phyloP scores from a whole-genome alignment of 2,329 filamentous ascomycete genomes.

The Sporothrix schenckii region DNA sequence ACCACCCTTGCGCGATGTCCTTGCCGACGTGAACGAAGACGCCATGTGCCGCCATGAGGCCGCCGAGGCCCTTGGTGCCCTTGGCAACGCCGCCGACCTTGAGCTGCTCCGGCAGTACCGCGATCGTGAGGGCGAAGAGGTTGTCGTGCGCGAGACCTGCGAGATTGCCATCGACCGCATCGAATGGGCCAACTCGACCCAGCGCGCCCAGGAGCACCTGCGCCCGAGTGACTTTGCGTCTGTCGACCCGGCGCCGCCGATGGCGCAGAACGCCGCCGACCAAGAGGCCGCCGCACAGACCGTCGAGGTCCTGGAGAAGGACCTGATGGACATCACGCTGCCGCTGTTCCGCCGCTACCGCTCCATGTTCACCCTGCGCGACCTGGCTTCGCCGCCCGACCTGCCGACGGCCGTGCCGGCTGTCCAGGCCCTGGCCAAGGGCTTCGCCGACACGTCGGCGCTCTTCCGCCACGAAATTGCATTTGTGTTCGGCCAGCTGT shows the following conservation, averaged over 20 bases:
- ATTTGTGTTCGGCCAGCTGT: conserved; percentile 96
- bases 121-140: conserved; percentile 73
- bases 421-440: conserved; percentile 80
- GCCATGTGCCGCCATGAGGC: conserved; percentile 96
- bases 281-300: conserved; percentile 44
- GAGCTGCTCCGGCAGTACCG: conserved; percentile 72
- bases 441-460: conserved; percentile 81
- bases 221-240: conserved; percentile 82
- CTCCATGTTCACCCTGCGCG: conserved; percentile 96
- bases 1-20: conserved; percentile 69
- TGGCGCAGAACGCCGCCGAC: conserved; percentile 62
- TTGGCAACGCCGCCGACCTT: conserved; percentile 75
- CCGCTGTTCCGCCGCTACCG: conserved; percentile 92
- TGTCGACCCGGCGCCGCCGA: conserved; percentile 90
- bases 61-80: conserved; percentile 87
- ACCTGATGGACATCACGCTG: conserved; percentile 74
- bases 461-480: conserved; percentile 97
- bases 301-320: conserved; percentile 67
- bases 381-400: conserved; percentile 90
- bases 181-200: conserved; percentile 82
- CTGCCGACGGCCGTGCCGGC: conserved; percentile 88
- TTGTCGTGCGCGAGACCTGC: conserved; percentile 90
- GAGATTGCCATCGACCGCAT: conserved; percentile 95
- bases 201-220: conserved; percentile 72
- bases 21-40: conserved; percentile 81